Evolutionary conservation across 352 stramenopile species (phyloP), one percentile per base, ranked within the genome.

Genomic region (Pythium scleroteichum): DNA sequence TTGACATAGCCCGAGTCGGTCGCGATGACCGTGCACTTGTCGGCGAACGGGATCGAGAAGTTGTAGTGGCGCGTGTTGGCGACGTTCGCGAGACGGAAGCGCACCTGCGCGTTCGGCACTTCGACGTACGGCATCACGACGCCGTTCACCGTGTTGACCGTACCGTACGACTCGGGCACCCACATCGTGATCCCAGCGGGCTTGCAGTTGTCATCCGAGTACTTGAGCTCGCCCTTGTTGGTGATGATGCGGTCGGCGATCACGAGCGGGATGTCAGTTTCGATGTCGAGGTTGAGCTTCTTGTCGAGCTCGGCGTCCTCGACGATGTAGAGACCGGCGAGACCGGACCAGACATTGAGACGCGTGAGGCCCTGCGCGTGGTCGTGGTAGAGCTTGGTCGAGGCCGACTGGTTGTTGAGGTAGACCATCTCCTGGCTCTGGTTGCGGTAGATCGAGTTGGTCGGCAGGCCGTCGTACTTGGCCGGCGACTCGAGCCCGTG

Each of bases 41-140:
- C 59, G 0, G 74, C 70, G 62, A 91, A 91, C 10, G 82, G 79
- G 16, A 91, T 71, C 10, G 76, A 80, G 23, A 91, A 72, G 61
- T 91, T 91, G 73, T 91, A 91, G 68, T 89, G 69, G 40, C 82
- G 77, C 40, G 82, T 62, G 62, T 91, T 91, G 53, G 82, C 78
- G 16, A 71, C 53, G 50, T 88, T 91, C 13, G 64, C 63, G 22
- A 88, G 53, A 17, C 79, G 82, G 32, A 89, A 82, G 24, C 82
- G 79, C 33, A 85, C 78, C 45, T 91, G 79, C 10, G 76, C 71
- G 39, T 67, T 67, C 9, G 79, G 82, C 10, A 91, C 63, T 44
- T 87, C 69, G 6, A 88, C 42, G 61, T 81, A 91, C 2, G 77
- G 82, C 82, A 88, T 88, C 9, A 91, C 72, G 10, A 87, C 75